These are phyloP conservation scores for Amaranthus palmeri DNA, from an alignment of 148 eudicot species.

Conservation along the genomic window DNA sequence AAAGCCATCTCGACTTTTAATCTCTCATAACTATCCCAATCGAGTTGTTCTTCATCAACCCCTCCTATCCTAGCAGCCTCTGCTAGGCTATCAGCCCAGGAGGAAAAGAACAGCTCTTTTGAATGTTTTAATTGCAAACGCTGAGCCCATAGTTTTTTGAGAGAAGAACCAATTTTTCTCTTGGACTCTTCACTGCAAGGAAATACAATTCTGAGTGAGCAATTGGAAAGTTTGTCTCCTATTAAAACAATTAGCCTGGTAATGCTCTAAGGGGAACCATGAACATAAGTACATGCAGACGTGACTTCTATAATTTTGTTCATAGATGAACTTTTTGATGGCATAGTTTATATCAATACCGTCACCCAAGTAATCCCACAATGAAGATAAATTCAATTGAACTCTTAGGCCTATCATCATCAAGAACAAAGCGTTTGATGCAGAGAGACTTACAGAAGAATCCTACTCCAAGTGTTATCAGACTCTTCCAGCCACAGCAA, in stretches of 20 bases:
- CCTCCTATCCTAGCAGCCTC: constrained; percentile 82
- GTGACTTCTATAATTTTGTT: too few species aligned
- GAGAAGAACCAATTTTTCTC: constrained; percentile 63
- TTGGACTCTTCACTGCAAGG: constrained; percentile 64
- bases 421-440: background rate
- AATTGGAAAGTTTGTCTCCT: background rate
- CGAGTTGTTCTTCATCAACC: constrained; percentile 47
- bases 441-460: background rate
- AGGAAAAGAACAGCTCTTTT: constrained; percentile 48
- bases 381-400: too few species aligned
- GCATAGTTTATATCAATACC: too few species aligned
- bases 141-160: constrained; percentile 57
- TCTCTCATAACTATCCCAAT: constrained; percentile 74
- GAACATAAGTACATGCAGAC: background rate
- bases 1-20: constrained; percentile 50
- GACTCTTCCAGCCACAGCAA: background rate
- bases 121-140: constrained; percentile 58
- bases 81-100: constrained; percentile 74
- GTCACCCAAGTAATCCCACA: too few species aligned
- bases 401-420: too few species aligned
- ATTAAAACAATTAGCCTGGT: background rate
- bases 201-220: background rate
- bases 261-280: background rate
- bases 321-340: too few species aligned
- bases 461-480: background rate